These are phyloP conservation scores for Withania somnifera DNA, from an alignment of 305 asterid genomes.

Conservation along the genomic window DNA sequence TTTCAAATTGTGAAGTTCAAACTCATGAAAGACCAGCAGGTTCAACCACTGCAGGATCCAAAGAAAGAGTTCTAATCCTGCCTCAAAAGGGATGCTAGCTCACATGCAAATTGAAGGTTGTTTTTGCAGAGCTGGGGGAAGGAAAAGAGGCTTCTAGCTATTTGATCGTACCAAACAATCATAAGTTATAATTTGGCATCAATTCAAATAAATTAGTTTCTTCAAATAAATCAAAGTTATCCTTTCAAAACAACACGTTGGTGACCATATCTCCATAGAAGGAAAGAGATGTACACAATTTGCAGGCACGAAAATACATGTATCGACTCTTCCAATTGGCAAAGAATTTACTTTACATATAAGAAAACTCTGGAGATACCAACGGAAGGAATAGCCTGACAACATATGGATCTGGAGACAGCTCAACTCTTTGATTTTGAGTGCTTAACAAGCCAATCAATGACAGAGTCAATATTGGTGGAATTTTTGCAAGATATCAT, in stretches of 20 bases:
- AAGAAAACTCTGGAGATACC: background rate
- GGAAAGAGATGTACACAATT: background rate
- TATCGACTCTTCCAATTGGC: background rate
- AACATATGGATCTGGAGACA: background rate
- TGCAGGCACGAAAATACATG: background rate
- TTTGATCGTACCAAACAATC: background rate
- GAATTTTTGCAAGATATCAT: conserved; percentile 98
- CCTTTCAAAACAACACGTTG: background rate
- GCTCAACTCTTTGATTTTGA: conserved; percentile 78
- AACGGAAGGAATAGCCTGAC: background rate
- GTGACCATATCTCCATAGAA: background rate
- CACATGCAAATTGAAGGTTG: no score
- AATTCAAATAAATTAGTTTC: background rate
- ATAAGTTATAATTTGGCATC: background rate
- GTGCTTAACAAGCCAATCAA: conserved; percentile 95
- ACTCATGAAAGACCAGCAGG: no score
- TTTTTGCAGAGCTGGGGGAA: no score
- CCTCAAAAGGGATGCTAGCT: no score
- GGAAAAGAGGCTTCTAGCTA: background rate
- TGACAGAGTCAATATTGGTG: conserved; percentile 83
- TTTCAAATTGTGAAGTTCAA: background rate
- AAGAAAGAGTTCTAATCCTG: no score
- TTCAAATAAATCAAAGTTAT: background rate
- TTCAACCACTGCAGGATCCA: no score
- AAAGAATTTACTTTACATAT: background rate